Base-by-base conservation (phyloP, 2,329 filamentous ascomycete genomes). In the Sarocladiaceae sp. region DNA sequence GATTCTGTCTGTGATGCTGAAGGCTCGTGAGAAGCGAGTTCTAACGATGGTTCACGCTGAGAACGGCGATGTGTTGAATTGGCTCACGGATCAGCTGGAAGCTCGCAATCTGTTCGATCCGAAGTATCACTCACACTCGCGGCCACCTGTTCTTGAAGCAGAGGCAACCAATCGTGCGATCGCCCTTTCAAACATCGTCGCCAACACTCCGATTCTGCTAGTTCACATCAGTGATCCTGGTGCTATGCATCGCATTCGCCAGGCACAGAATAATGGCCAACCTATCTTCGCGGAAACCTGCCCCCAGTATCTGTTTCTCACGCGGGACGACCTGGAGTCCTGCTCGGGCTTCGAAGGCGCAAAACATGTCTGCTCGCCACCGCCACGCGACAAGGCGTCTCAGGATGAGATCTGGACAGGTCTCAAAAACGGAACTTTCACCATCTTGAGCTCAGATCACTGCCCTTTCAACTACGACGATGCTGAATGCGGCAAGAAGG, bases 41-140 rank as follows among this genome's bases (percentile, higher is more conserved):
- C 65, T 72, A 10, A 78, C 74, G 16, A 76, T 76, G 68, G 67
- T 78, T 33, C 72, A 76, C 49, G 72, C 73, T 1, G 73, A 76
- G 51, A 76, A 77, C 48, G 69, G 70, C 19, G 69, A 74, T 44
- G 66, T 76, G 15, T 69, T 77, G 27, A 64, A 72, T 42, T 76
- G 70, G 72, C 69, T 76, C 48, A 76, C 72, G 1, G 64, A 66
- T 29, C 70, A 73, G 43, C 67, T 77, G 12, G 73, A 76, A 48
- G 64, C 67, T 39, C 61, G 64, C 23, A 62, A 66, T 18, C 55
- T 73, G 4, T 68, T 70, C 34, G 71, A 65, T 2, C 73, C 73
- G 1, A 72, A 70, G 47, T 76, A 74, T 50, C 73, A 76, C 50
- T 68, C 66, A 6, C 66, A 65, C 10, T 69, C 67, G 4, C 69